Conservation (phyloP, 345 rosid species). For the Eucalyptus coolabah region DNA sequence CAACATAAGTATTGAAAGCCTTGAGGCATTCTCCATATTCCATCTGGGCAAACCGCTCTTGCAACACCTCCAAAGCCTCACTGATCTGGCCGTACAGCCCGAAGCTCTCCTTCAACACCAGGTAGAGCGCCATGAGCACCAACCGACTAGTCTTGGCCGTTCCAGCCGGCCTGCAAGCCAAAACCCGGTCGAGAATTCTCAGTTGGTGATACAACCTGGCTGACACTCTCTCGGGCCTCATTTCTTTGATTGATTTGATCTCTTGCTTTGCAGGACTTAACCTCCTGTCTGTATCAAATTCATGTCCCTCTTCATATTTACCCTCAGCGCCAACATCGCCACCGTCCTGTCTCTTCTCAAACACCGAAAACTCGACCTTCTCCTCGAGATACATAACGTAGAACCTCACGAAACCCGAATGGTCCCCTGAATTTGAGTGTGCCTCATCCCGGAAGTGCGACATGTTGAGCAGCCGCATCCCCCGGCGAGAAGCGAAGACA, state of each 20-base stretch:
- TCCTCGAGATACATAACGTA: slow-evolving; percentile 66
- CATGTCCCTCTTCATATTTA: slow-evolving; percentile 21
- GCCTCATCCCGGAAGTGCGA: slow-evolving; percentile 77
- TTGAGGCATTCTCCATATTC: slow-evolving; percentile 64
- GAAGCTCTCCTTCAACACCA: slow-evolving; percentile 71
- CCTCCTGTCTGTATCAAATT: slow-evolving; percentile 13
- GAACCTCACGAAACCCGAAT: slow-evolving; percentile 55
- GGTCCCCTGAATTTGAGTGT: slow-evolving; percentile 85
- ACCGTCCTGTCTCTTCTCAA: slow-evolving; percentile 34
- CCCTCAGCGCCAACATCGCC: slow-evolving; percentile 8
- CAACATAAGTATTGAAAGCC: slow-evolving; percentile 58
- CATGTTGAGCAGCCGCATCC: slow-evolving; percentile 64
- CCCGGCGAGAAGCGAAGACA: slow-evolving; percentile 44
- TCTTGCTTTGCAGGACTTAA: slow-evolving; percentile 17
- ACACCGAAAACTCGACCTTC: slow-evolving; percentile 42
- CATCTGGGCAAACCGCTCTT: slow-evolving; percentile 68
- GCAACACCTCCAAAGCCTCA: slow-evolving; percentile 55
- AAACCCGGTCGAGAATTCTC: slow-evolving; percentile 48
- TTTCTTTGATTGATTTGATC: slow-evolving; percentile 44
- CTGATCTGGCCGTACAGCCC: slow-evolving; percentile 60
- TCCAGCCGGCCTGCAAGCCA: slow-evolving; percentile 61
- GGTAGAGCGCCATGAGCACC: slow-evolving; percentile 55
- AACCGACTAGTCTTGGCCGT: slow-evolving; percentile 56
- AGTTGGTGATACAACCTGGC: slow-evolving; percentile 47
- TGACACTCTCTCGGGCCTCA: slow-evolving; percentile 55